phyloP scores from a whole-genome alignment of 148 eudicot species.

The Cornus controversa region DNA sequence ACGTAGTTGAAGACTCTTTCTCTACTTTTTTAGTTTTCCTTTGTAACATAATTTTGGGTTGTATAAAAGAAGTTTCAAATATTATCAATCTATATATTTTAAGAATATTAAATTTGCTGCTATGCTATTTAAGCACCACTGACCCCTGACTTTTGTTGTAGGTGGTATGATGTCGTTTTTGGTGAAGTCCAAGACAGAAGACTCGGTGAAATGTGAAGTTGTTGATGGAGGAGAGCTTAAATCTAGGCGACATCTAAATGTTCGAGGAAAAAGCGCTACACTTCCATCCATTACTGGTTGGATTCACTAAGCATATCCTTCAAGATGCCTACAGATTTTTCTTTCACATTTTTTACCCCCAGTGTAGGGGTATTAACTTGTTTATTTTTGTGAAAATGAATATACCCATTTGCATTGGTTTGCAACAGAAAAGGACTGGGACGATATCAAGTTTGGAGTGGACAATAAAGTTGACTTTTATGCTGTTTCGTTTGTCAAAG shows the following conservation, averaged over 20 bases:
- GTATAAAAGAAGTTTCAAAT: neutral
- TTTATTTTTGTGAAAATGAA: neutral
- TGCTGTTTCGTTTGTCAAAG: constrained; percentile 99
- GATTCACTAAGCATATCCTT: constrained; percentile 5
- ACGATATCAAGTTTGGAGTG: constrained; percentile 98
- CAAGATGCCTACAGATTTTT: neutral
- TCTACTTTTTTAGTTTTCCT: neutral
- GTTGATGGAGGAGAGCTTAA: constrained; percentile 98
- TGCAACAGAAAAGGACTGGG: constrained; percentile 97
- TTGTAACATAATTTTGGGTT: neutral
- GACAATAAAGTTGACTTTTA: constrained; percentile 91
- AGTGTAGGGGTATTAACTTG: neutral
- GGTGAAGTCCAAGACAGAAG: constrained; percentile 87
- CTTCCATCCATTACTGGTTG: constrained; percentile 95
- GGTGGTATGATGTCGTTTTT: constrained; percentile 99
- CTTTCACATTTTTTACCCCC: neutral
- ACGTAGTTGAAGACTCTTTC: neutral
- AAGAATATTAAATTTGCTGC: neutral
- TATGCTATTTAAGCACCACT: neutral
- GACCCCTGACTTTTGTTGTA: constrained; percentile 24
- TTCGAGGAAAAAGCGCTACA: constrained; percentile 97
- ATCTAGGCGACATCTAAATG: constrained; percentile 95
- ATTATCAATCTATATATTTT: neutral
- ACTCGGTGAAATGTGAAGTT: constrained; percentile 92
- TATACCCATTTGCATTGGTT: constrained; percentile 12